These are phyloP conservation scores for Lagenaria siceraria DNA, from an alignment of 306 rosid genomes.

Conservation along the genomic window DNA sequence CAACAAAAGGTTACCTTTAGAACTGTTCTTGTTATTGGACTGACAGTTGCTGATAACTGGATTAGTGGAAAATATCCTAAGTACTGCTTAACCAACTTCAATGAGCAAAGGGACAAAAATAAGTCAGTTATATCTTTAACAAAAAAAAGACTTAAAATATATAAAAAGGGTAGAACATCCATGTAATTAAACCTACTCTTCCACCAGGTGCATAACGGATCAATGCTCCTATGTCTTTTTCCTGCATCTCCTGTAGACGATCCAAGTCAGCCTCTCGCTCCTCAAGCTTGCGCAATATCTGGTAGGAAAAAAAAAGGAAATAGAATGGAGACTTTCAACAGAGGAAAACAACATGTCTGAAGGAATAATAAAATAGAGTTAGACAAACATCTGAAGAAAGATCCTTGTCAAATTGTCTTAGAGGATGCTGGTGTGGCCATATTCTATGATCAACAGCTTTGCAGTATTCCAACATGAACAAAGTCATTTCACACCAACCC, in stretches of 20 bases:
- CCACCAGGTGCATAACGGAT: constrained; percentile 87
- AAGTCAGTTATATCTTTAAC: constrained; percentile 7
- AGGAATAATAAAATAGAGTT: constrained; percentile 17
- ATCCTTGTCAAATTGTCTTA: constrained; percentile 83
- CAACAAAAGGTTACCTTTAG: constrained; percentile 46
- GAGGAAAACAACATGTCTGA: not conserved
- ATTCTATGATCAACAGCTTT: constrained; percentile 95
- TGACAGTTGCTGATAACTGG: constrained; percentile 81
- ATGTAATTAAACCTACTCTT: constrained; percentile 39
- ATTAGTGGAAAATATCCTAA: constrained; percentile 82
- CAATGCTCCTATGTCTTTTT: constrained; percentile 84
- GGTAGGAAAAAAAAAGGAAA: constrained; percentile 16
- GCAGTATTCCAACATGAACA: constrained; percentile 94
- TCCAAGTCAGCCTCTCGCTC: constrained; percentile 80
- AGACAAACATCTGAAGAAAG: constrained; percentile 61
- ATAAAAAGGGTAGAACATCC: constrained; percentile 6
- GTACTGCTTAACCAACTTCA: constrained; percentile 70
- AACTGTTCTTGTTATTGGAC: constrained; percentile 97
- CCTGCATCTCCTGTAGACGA: constrained; percentile 81
- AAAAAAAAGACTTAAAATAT: not conserved
- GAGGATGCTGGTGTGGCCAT: constrained; percentile 95
- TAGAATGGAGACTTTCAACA: not conserved
- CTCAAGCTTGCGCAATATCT: constrained; percentile 76
- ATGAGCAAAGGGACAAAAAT: constrained; percentile 9
- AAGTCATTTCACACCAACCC: constrained; percentile 91